Evolutionary conservation across 192 early-diverging fungal species (phyloP), one percentile per base, ranked within the genome.

Genomic region (Chytriomyces sp.): DNA sequence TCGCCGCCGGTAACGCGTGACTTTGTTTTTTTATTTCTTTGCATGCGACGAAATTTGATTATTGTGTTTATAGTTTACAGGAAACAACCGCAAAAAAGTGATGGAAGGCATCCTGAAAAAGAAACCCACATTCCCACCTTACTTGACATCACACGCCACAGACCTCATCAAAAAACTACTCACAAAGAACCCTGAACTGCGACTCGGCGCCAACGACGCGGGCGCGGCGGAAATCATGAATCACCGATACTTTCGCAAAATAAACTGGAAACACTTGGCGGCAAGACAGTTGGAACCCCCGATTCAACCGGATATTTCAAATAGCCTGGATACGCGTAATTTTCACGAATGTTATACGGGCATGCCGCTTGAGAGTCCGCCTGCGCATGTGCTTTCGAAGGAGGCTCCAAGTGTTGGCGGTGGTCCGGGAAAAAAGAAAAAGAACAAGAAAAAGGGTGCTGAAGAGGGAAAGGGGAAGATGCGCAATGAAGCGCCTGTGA

Each of bases 41-140:
- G 53, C 53, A 5, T 1, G 5, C 3, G 13, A 2, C 3, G 2
- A 57, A 57, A 57, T n/a, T 57, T 13, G 53, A 57, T 13, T n/a
- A 4, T 57, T 57, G 2, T 57, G 2, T 57, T 60, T n/a, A 5
- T 91, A 93, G 11, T 98, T 96, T 83, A 88, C 88, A 35, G 92
- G 92, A 46, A 86, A 81, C 76, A 91, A 93, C 67, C 91, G 91
- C 44, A 91, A 92, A 78, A 92, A 95, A 80, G 91, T 96, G 26
- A 87, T 93, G 84, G 94, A 95, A 62, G 88, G 83, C 64, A 95
- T 97, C 69, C 77, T 93, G 73, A 93, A 93, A 76, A 93, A 92
- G 81, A 95, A 96, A 77, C 77, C 94, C 45, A 83, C 83, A 18
- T 86, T 93, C 67, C 96, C 96, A 7, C 89, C 90, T 44, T 96